Evolutionary conservation across 257 asterid species (phyloP).

Genomic region (Primulina tabacum): DNA sequence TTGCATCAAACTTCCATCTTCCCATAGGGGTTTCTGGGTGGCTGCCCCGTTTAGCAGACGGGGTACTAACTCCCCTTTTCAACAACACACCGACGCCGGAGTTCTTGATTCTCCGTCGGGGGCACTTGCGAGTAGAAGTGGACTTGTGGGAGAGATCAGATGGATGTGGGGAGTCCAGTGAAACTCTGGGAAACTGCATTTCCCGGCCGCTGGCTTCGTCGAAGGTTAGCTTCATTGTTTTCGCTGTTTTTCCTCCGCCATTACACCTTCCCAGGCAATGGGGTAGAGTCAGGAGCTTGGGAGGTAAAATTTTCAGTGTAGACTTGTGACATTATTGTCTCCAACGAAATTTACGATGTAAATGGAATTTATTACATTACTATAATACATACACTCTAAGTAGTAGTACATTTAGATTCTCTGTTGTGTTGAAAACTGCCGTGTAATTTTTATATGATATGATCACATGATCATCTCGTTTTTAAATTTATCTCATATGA

Average conservation of each 20-base stretch:
- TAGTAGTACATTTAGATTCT: too few relatives aligned
- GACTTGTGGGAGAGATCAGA: conserved; percentile 43
- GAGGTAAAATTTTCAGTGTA: too few relatives aligned
- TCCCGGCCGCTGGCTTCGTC: conserved; percentile 5
- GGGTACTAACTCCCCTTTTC: conserved; percentile 36
- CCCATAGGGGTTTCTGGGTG: conserved; percentile 61
- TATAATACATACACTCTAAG: too few relatives aligned
- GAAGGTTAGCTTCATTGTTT: conserved; percentile 50
- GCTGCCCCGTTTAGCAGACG: conserved; percentile 33
- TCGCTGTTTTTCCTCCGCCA: conserved; percentile 34
- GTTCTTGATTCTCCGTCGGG: conserved; percentile 49
- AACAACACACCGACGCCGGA: conserved; percentile 41
- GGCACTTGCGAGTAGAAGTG: conserved; percentile 28
- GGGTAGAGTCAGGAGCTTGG: not conserved
- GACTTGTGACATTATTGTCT: too few relatives aligned
- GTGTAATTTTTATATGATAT: too few relatives aligned
- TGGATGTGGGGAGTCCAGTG: conserved; percentile 26
- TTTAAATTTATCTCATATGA: too few relatives aligned
- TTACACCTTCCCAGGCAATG: conserved; percentile 8
- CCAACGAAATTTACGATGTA: too few relatives aligned
- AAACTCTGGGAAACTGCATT: conserved; percentile 3
- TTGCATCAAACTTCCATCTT: conserved; percentile 58
- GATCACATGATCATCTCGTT: too few relatives aligned
- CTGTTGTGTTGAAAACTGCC: too few relatives aligned
- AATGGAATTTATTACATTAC: too few relatives aligned